Base-by-base conservation (phyloP, 441 rosid species). In the Pelargonium fulgidum region DNA sequence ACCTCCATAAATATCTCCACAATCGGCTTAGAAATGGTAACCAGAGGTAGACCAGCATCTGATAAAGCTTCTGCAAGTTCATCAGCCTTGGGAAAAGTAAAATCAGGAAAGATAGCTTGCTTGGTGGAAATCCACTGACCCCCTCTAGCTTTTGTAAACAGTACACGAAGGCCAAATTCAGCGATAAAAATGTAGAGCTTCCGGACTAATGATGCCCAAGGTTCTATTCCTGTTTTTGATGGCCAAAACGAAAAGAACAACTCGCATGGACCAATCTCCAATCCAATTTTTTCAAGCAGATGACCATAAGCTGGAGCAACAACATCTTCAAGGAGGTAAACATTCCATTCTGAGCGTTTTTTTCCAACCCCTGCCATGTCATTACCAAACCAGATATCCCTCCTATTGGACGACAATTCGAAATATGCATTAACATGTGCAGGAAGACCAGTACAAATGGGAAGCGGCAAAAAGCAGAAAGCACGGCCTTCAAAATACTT, bases 311-410 rank as follows among this genome's bases (percentile, higher is more conserved):
- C 99, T 76, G 97, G 96, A 62, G 97, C 93, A 81, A 79, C 90
- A 74, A 94, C 81, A 70, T 82, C 85, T 81, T 91, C 91, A 66
- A 94, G 92, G 70, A 94, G 87, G 79, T 85, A 90, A 81, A 87
- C 83, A 81, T 94, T 94, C 97, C 97, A 94, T 74, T 94, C 99
- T 7, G 99, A 94, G 62, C 97, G 89, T 76, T 86, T 85, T 78
- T 91, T 94, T 11, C 99, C 99, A 74, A 85, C 97, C 70, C 99
- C 99, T 36, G 96, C 90, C 99, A 94, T 94, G 84, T 94, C 99
- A 79, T 85, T 90, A 72, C 99, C 99, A 85, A 91, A 91, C 99
- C 99, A 94, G 80, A 94, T 93, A 80, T 94, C 99, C 81, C 99
- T 91, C 76, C 99, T 81, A 76, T 94, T 94, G 69, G 99, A 94